Percentiles rank a stretch among this genome's conserved stretches.
Evolutionary conservation across 108 stramenopile species (phyloP).

Genomic region (Skeletonema marinoi): DNA sequence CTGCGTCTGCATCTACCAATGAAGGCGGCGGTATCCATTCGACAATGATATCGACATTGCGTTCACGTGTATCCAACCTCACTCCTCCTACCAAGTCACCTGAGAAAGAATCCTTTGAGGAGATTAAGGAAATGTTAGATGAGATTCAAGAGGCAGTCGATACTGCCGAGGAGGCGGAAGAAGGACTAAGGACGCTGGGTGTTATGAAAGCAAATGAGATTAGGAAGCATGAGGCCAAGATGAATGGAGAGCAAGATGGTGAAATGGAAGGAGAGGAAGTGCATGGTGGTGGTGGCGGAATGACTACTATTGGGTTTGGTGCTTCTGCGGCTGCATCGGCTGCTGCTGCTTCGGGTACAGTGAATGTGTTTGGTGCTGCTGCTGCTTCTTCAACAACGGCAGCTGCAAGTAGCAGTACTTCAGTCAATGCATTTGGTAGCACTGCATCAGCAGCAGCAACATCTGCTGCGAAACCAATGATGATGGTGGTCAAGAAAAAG

Average conservation of each 20-base stretch:
- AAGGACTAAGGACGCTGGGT: constrained; percentile 57
- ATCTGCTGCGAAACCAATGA: background rate
- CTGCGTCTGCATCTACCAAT: constrained; percentile 31
- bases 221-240: constrained; percentile 28
- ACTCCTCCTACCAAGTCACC: constrained; percentile 4
- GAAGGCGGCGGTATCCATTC: constrained; percentile 22
- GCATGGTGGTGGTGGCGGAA: constrained; percentile 27
- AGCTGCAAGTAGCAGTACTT: background rate
- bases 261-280: constrained; percentile 24
- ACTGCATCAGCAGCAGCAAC: background rate
- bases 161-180: constrained; percentile 58
- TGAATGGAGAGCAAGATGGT: constrained; percentile 5
- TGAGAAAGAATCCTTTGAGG: constrained; percentile 23
- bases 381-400: constrained; percentile 5
- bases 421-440: background rate
- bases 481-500: constrained; percentile 7
- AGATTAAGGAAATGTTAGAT: constrained; percentile 64
- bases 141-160: constrained; percentile 89
- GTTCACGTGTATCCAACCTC: constrained; percentile 21
- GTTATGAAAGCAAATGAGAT: constrained; percentile 65
- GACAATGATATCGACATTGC: constrained; percentile 17
- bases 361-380: background rate
- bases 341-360: background rate
- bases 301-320: constrained; percentile 50
- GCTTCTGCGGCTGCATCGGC: background rate